phyloP scores from a whole-genome alignment of 495 filamentous ascomycete species.

The Cladorrhinum samala region DNA sequence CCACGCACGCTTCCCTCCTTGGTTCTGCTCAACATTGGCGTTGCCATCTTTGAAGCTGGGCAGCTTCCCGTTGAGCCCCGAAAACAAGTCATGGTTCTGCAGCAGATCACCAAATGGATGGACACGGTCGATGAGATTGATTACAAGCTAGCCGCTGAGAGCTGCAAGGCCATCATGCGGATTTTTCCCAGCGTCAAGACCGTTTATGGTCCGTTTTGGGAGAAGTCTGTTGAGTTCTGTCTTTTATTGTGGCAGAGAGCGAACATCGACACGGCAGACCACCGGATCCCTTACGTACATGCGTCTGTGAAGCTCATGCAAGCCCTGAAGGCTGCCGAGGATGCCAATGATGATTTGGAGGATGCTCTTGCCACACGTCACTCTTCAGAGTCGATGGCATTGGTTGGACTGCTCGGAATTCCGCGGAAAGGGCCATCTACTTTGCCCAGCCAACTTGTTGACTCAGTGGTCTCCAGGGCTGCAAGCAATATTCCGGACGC shows the following conservation, averaged over 20 bases:
- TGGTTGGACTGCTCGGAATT: conserved; percentile 57
- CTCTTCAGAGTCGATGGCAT: conserved; percentile 40
- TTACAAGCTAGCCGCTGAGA: conserved; percentile 52
- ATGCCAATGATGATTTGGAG: conserved; percentile 78
- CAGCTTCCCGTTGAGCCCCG: conserved; percentile 62
- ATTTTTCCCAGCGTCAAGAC: conserved; percentile 65
- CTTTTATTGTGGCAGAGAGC: conserved; percentile 48
- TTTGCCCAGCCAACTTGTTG: conserved; percentile 50
- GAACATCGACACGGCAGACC: conserved; percentile 22
- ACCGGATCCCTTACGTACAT: conserved; percentile 53
- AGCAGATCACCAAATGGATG: conserved; percentile 67
- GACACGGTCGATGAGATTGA: conserved; percentile 44
- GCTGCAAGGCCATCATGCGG: conserved; percentile 54
- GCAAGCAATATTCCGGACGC: conserved; percentile 49
- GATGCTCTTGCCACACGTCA: conserved; percentile 60
- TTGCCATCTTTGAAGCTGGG: conserved; percentile 37
- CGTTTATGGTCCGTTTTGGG: conserved; percentile 85
- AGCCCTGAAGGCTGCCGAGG: conserved; percentile 50
- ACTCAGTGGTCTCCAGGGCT: conserved; percentile 59
- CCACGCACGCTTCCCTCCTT: conserved; percentile 36
- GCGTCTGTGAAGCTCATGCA: conserved; percentile 67
- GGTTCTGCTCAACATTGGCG: conserved; percentile 40
- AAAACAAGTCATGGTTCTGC: conserved; percentile 73
- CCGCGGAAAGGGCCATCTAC: conserved; percentile 28
- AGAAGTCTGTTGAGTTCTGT: conserved; percentile 55